These are phyloP conservation scores for Blastomyces emzantsi DNA, from an alignment of 2,329 filamentous ascomycete genomes.

Conservation along the genomic window DNA sequence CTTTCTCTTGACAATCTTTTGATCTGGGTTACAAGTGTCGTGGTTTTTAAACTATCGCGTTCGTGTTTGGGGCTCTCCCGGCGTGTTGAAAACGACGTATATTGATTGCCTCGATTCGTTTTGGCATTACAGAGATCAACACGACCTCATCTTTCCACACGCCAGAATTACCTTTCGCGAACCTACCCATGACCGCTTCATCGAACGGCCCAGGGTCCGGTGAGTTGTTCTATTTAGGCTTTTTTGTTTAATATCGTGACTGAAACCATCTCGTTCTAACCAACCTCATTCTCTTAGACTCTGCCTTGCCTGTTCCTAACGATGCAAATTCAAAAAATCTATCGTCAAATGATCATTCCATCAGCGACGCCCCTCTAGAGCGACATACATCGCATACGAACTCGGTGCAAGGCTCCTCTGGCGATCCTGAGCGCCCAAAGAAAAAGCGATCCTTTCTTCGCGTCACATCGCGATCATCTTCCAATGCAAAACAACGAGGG, in stretches of 20 bases:
- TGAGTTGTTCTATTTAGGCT: conserved; percentile 19
- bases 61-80: background rate
- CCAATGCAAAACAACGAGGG: conserved; percentile 30
- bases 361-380: conserved; percentile 4
- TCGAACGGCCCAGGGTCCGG: conserved; percentile 22
- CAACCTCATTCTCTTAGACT: conserved; percentile 12
- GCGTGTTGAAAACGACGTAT: background rate
- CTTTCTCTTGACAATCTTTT: background rate
- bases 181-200: conserved; percentile 28
- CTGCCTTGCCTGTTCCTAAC: conserved; percentile 10
- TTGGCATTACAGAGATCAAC: background rate
- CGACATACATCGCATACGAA: conserved; percentile 4
- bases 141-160: background rate
- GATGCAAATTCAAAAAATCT: conserved; percentile 5
- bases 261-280: conserved; percentile 13
- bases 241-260: background rate
- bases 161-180: background rate
- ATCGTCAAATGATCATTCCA: conserved; percentile 1
- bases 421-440: conserved; percentile 23
- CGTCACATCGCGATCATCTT: conserved; percentile 33
- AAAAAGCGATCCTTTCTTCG: conserved; percentile 31
- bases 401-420: conserved; percentile 12
- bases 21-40: background rate
- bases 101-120: background rate
- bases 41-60: background rate